These are phyloP conservation scores for Bruguiera parviflora DNA, from an alignment of 345 rosid genomes.

Conservation along the genomic window DNA sequence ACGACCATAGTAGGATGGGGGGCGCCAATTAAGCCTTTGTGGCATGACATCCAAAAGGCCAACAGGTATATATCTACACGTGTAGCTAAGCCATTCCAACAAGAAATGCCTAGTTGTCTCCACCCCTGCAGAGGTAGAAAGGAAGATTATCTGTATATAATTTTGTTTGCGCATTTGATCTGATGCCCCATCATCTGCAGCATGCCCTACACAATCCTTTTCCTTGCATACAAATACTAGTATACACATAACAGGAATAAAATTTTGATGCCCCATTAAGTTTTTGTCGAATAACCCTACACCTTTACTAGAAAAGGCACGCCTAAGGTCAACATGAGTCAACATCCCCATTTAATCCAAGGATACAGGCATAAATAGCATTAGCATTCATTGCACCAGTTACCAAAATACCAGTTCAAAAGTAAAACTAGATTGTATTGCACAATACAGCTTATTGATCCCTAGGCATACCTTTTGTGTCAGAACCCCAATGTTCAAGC, in stretches of 20 bases:
- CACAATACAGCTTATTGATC: not conserved
- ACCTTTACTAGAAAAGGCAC: too few relatives aligned
- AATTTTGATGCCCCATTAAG: too few relatives aligned
- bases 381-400: too few relatives aligned
- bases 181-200: not conserved
- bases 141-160: not conserved
- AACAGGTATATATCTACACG: constrained; percentile 76
- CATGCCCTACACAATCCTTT: too few relatives aligned
- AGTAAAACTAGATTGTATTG: too few relatives aligned
- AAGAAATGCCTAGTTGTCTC: constrained; percentile 91
- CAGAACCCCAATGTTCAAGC: constrained; percentile 97
- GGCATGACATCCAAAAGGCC: constrained; percentile 86
- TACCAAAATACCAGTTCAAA: too few relatives aligned
- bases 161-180: not conserved
- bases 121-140: constrained; percentile 46
- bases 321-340: too few relatives aligned
- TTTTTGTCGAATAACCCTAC: too few relatives aligned
- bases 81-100: constrained; percentile 92
- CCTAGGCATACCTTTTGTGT: constrained; percentile 55
- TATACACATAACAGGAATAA: too few relatives aligned
- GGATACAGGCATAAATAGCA: too few relatives aligned
- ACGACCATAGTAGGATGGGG: constrained; percentile 83
- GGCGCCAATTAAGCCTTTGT: constrained; percentile 83
- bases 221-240: too few relatives aligned
- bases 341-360: too few relatives aligned